phyloP scores from a whole-genome alignment of 306 rosid species.

The Sicyos edulis region DNA sequence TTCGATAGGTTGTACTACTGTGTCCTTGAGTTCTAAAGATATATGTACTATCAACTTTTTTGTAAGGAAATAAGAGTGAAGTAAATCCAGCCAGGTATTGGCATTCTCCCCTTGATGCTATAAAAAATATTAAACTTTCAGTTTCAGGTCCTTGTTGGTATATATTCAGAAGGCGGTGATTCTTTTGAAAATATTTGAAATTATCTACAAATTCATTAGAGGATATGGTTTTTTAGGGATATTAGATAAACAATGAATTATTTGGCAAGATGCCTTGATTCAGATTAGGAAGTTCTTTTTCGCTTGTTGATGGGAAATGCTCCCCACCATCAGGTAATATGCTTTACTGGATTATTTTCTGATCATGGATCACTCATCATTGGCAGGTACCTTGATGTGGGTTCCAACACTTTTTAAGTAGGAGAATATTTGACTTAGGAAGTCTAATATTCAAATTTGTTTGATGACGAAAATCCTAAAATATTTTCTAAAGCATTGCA shows the following conservation, averaged over 20 bases:
- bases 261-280: not conserved
- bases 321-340: not conserved
- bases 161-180: not conserved
- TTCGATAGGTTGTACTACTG: too few species aligned
- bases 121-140: not conserved
- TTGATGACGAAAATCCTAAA: not conserved
- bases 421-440: not conserved
- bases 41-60: not conserved
- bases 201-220: not conserved
- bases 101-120: not conserved
- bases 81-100: not conserved
- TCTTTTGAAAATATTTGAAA: not conserved
- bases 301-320: not conserved
- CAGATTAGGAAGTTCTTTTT: not conserved
- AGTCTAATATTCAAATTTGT: not conserved
- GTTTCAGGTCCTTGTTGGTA: not conserved
- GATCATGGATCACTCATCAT: not conserved
- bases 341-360: not conserved
- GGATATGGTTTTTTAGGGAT: not conserved
- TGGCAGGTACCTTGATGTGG: not conserved
- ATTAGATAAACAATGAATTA: not conserved
- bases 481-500: not conserved
- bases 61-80: not conserved
- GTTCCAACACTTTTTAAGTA: not conserved
- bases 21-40: too few species aligned